phyloP scores from a whole-genome alignment of 1,284 basidiomycete genomes.

The Tilletia setariae region DNA sequence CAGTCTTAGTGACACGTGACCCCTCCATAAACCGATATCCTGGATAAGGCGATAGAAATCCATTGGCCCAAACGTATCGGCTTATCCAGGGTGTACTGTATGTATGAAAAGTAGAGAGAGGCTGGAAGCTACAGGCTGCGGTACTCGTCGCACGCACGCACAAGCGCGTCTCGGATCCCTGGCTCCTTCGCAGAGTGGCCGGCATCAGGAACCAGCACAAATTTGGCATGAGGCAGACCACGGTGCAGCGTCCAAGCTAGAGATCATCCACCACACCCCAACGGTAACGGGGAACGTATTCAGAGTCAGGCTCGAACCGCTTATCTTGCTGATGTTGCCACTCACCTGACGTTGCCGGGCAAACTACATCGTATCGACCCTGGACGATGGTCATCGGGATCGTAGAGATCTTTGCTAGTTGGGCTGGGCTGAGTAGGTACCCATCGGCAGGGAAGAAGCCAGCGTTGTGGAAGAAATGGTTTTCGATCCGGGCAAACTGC shows the following conservation, averaged over 20 bases:
- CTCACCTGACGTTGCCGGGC: conserved; percentile 57
- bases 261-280: conserved; percentile 57
- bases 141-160: conserved; percentile 1
- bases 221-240: conserved; percentile 17
- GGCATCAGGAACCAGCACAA: conserved; percentile 73
- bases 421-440: conserved; percentile 75
- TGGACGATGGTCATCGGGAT: conserved; percentile 75
- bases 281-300: conserved; percentile 68
- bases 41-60: too few species aligned
- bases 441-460: conserved; percentile 85
- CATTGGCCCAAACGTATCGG: too few species aligned
- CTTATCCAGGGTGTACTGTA: too few species aligned
- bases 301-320: too few species aligned
- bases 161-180: conserved; percentile 58
- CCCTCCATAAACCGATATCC: too few species aligned
- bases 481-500: conserved; percentile 79
- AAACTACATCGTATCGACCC: conserved; percentile 61
- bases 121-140: background rate
- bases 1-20: too few species aligned
- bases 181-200: conserved; percentile 82
- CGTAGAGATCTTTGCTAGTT: conserved; percentile 75
- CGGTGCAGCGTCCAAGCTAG: background rate
- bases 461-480: conserved; percentile 75
- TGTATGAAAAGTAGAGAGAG: background rate
- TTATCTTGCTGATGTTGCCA: conserved; percentile 24